Evolutionary conservation across 768 basidiomycete genomes (phyloP).

Genomic region (Xerocomellus amylosporus): DNA sequence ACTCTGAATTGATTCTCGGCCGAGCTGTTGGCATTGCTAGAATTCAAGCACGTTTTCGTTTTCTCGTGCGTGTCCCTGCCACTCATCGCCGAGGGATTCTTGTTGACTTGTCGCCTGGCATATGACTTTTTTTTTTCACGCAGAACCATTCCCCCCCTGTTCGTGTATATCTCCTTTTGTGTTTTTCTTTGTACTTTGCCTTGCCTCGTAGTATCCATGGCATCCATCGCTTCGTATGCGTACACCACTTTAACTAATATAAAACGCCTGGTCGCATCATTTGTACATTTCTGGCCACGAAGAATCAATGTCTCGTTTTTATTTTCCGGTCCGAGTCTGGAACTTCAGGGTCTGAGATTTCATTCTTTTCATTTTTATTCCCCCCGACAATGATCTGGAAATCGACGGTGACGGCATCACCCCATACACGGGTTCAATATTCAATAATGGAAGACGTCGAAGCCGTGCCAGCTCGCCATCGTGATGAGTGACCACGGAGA

Average conservation of each 20-base stretch:
- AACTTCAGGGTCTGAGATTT: neutral
- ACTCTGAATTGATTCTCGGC: constrained; percentile 18
- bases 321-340: neutral
- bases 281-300: constrained; percentile 14
- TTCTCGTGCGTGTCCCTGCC: constrained; percentile 2
- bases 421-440: neutral
- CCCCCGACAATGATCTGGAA: neutral
- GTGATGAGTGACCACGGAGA: neutral
- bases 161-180: neutral
- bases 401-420: neutral
- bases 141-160: neutral
- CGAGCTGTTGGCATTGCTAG: neutral
- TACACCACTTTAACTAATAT: neutral
- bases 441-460: neutral
- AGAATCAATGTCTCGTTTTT: neutral
- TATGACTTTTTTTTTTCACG: neutral
- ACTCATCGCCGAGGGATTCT: neutral
- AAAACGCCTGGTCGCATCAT: neutral
- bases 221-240: constrained; percentile 9
- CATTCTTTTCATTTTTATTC: neutral
- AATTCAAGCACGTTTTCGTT: neutral
- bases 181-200: neutral
- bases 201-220: constrained; percentile 16
- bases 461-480: neutral
- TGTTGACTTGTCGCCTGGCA: neutral